These are phyloP conservation scores for Claviceps humidiphila DNA, from an alignment of 2,329 filamentous ascomycete genomes.

Conservation along the genomic window DNA sequence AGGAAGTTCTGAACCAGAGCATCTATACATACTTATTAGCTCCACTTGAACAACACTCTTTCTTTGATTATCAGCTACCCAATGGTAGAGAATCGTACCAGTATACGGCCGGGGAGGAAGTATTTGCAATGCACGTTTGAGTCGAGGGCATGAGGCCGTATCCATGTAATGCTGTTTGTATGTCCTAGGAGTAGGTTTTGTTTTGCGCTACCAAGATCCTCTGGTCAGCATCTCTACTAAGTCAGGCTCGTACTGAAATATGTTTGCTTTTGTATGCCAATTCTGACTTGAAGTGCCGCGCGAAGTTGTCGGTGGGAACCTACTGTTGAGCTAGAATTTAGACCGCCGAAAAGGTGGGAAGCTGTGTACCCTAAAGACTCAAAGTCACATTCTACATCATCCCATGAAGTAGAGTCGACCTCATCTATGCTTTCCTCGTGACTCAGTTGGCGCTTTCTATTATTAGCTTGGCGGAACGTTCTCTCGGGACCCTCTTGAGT, in stretches of 20 bases:
- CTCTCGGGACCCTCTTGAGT: constrained; percentile 12
- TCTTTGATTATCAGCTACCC: not conserved
- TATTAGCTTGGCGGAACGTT: constrained; percentile 7
- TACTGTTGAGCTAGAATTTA: constrained; percentile 6
- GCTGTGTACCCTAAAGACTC: constrained; percentile 23
- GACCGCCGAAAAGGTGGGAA: constrained; percentile 18
- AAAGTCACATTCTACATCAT: constrained; percentile 16
- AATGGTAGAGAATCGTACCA: constrained; percentile 12
- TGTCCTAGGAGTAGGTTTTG: constrained; percentile 8
- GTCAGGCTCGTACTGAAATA: not conserved
- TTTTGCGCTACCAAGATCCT: constrained; percentile 7
- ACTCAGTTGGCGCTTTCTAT: constrained; percentile 13
- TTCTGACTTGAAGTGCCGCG: not conserved
- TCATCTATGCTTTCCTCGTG: constrained; percentile 9
- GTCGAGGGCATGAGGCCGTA: constrained; percentile 14
- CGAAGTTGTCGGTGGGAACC: not conserved
- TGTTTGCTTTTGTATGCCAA: not conserved
- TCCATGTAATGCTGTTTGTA: constrained; percentile 10
- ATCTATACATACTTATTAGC: constrained; percentile 13
- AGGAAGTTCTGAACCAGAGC: constrained; percentile 25
- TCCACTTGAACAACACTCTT: not conserved
- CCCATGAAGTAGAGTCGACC: constrained; percentile 12
- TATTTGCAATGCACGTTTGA: constrained; percentile 18
- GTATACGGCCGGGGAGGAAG: constrained; percentile 22
- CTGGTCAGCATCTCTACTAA: not conserved